phyloP scores from a whole-genome alignment of 78 protist species.

The Fonticula alba region DNA sequence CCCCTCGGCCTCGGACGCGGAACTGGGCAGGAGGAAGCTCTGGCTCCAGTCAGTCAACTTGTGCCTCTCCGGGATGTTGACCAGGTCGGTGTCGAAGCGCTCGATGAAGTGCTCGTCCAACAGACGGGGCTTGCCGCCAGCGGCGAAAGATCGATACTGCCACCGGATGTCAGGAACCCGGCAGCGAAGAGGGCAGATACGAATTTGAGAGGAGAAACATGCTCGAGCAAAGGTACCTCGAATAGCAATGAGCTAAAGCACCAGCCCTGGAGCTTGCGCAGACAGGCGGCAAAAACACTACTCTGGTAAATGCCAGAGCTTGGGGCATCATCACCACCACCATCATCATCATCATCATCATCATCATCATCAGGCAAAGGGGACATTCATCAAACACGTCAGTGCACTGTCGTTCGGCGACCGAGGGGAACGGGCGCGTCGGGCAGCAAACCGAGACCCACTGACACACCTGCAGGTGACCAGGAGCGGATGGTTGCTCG shows the following conservation, averaged over 20 bases:
- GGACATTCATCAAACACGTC: no score
- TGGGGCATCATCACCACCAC: neutral
- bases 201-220: no score
- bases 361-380: no score
- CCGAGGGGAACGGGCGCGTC: no score
- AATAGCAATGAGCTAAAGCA: conserved; percentile 42
- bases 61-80: conserved; percentile 59
- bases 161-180: neutral
- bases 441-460: no score
- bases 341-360: neutral
- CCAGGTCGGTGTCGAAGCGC: conserved; percentile 78
- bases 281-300: conserved; percentile 58
- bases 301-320: conserved; percentile 57
- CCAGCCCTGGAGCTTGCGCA: conserved; percentile 59
- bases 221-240: conserved; percentile 17
- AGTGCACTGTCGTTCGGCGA: no score
- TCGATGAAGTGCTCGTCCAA: conserved; percentile 85
- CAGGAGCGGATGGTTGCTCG: conserved; percentile 44
- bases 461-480: conserved; percentile 51
- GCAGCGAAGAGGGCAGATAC: no score
- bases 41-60: no score
- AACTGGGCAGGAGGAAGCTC: no score
- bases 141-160: conserved; percentile 12
- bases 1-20: no score
- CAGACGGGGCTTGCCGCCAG: conserved; percentile 31